Percentiles rank a stretch among this genome's conserved stretches.
phyloP scores from a whole-genome alignment of 768 basidiomycete species.

The Macrocybe gigantea region DNA sequence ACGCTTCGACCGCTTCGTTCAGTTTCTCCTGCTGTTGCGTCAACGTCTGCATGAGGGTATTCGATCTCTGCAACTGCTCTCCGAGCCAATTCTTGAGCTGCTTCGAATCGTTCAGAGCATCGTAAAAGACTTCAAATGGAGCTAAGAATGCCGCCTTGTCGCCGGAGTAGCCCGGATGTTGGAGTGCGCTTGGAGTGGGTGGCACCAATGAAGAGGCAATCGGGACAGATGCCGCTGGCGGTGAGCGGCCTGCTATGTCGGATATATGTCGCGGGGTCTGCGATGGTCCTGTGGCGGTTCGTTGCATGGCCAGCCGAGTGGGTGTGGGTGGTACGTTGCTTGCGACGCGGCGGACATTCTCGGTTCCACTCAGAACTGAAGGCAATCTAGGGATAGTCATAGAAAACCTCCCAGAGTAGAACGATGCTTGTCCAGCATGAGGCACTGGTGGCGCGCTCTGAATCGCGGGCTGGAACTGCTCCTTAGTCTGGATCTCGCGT shows the following conservation, averaged over 20 bases:
- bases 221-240: constrained; percentile 58
- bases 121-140: constrained; percentile 82
- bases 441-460: constrained; percentile 74
- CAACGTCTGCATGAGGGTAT: constrained; percentile 43
- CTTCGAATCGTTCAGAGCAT: constrained; percentile 74
- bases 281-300: constrained; percentile 14
- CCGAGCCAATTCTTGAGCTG: constrained; percentile 73
- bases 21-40: constrained; percentile 60
- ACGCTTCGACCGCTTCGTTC: constrained; percentile 48
- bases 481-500: constrained; percentile 45
- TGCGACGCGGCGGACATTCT: constrained; percentile 42
- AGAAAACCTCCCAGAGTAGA: constrained; percentile 39
- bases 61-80: constrained; percentile 66
- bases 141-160: constrained; percentile 76
- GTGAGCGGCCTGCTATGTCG: constrained; percentile 35
- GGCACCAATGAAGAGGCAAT: constrained; percentile 63
- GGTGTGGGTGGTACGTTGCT: constrained; percentile 70
- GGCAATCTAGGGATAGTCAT: constrained; percentile 70
- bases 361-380: constrained; percentile 35
- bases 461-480: constrained; percentile 59
- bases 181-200: constrained; percentile 62
- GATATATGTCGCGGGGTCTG: constrained; percentile 16
- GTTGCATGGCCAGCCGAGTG: constrained; percentile 51
- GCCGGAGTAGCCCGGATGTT: constrained; percentile 51
- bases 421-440: constrained; percentile 37